phyloP scores from a whole-genome alignment of 768 basidiomycete species.

The Russula griseocarnosa region DNA sequence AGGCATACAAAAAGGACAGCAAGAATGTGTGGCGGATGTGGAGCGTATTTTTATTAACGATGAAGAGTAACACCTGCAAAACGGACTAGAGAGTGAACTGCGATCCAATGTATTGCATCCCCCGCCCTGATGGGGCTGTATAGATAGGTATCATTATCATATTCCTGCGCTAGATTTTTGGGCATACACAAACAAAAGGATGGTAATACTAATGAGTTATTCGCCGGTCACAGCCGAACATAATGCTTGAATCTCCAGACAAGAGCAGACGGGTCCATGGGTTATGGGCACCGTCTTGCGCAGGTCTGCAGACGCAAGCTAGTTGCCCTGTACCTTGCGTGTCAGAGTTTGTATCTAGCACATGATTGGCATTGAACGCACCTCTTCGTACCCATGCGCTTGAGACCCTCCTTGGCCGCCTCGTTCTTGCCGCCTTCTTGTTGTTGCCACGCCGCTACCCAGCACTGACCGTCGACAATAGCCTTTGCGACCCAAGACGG shows the following conservation, averaged over 20 bases:
- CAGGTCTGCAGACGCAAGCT: slow-evolving; percentile 34
- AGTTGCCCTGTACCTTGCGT: slow-evolving; percentile 19
- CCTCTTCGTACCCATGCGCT: slow-evolving; percentile 53
- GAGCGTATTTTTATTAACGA: slow-evolving; percentile 81
- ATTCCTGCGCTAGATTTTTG: not conserved
- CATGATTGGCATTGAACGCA: slow-evolving; percentile 20
- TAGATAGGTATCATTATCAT: slow-evolving; percentile 13
- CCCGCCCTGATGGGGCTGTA: not conserved
- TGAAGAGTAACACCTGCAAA: slow-evolving; percentile 30
- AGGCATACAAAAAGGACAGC: slow-evolving; percentile 45
- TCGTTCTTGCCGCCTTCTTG: slow-evolving; percentile 80
- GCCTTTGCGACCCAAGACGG: slow-evolving; percentile 72
- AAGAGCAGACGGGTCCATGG: slow-evolving; percentile 20
- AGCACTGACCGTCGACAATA: slow-evolving; percentile 54
- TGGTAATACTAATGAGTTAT: not conserved
- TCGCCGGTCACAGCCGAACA: not conserved
- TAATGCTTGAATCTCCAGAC: slow-evolving; percentile 26
- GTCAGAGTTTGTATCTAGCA: not conserved
- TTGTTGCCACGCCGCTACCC: slow-evolving; percentile 66
- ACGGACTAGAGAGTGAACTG: slow-evolving; percentile 47
- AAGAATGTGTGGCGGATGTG: slow-evolving; percentile 59
- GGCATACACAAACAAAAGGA: slow-evolving; percentile 1
- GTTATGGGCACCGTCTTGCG: slow-evolving; percentile 30
- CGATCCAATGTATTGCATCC: slow-evolving; percentile 32
- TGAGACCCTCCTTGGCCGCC: slow-evolving; percentile 71